Evolutionary conservation across 2,329 filamentous ascomycete species (phyloP), one percentile per base, ranked within the genome.

Genomic region (Scedosporium minutisporum): DNA sequence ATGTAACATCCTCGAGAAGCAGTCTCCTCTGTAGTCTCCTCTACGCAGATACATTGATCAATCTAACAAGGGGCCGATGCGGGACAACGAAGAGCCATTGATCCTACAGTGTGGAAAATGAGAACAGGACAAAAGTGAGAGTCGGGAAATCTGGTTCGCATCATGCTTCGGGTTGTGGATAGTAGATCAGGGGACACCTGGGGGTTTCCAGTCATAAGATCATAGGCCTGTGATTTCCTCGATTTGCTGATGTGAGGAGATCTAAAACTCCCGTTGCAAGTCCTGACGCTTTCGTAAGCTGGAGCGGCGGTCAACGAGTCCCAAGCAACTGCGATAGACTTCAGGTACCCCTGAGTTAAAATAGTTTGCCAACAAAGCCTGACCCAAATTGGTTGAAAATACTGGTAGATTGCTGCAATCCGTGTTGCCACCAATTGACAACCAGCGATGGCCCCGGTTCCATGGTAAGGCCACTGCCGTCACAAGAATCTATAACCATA

Each of bases 161-260:
- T 51, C 29, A 42, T 21, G 44, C 59, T 61, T 61, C 59, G 51
- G 25, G 33, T 33, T 41, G 23, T 51, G 59, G 33, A 38, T 4
- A 25, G 25, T 16, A 51, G 38, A 46, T 60, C 41, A 60, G 41
- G 29, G 38, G 41, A 29, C 5, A 6, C 2, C 53, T 16, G 53
- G 21, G 18, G 6, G 57, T n/a, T 46, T 38, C 23, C 23, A 6
- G 23, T 55, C 23, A 55, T 23, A 23, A 55, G 12, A 55, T 55
- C 23, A 23, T 6, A 55, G 12, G 12, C 18, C 18, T 18, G 51
- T 55, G 51, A 55, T 55, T 23, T 55, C 12, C 23, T 55, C 48
- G 51, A 55, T 55, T 55, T 55, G 12, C 51, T 55, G 51, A 55
- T 55, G 51, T 55, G 51, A 23, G 51, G 23, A 55, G 51, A 55